Evolutionary conservation across 2,329 filamentous ascomycete species (phyloP).

Genomic region (Fusarium sp.): DNA sequence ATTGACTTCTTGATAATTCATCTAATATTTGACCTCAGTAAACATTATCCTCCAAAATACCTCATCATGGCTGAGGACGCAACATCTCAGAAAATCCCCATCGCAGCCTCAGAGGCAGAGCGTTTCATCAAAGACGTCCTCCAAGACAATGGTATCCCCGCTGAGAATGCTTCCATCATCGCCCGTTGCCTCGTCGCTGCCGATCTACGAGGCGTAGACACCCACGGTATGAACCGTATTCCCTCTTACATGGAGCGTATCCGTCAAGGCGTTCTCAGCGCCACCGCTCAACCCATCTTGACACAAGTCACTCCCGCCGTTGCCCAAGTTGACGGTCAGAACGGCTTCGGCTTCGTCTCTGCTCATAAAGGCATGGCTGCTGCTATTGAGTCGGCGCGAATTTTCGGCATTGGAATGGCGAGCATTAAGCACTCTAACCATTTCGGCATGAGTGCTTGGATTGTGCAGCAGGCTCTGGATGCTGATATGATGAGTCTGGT

Average conservation of each 20-base stretch:
- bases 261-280: slow-evolving; percentile 75
- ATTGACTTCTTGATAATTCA: neutral
- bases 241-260: slow-evolving; percentile 83
- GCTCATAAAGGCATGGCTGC: slow-evolving; percentile 74
- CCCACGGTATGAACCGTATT: slow-evolving; percentile 81
- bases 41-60: neutral
- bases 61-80: slow-evolving; percentile 35
- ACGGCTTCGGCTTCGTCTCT: slow-evolving; percentile 82
- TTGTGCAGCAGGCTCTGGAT: slow-evolving; percentile 82
- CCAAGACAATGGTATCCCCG: slow-evolving; percentile 70
- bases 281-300: slow-evolving; percentile 69
- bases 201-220: slow-evolving; percentile 83
- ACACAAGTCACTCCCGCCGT: slow-evolving; percentile 77
- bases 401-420: slow-evolving; percentile 80
- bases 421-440: slow-evolving; percentile 83
- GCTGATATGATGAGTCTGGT: slow-evolving; percentile 77
- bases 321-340: slow-evolving; percentile 75
- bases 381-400: slow-evolving; percentile 75
- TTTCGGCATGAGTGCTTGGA: slow-evolving; percentile 86
- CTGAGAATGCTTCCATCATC: slow-evolving; percentile 70
- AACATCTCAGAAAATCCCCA: slow-evolving; percentile 46
- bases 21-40: neutral
- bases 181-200: slow-evolving; percentile 79
- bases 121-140: slow-evolving; percentile 69
- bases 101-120: slow-evolving; percentile 57